Base-by-base conservation (phyloP, 805 yeast species). In the Torulaspora maleeae region DNA sequence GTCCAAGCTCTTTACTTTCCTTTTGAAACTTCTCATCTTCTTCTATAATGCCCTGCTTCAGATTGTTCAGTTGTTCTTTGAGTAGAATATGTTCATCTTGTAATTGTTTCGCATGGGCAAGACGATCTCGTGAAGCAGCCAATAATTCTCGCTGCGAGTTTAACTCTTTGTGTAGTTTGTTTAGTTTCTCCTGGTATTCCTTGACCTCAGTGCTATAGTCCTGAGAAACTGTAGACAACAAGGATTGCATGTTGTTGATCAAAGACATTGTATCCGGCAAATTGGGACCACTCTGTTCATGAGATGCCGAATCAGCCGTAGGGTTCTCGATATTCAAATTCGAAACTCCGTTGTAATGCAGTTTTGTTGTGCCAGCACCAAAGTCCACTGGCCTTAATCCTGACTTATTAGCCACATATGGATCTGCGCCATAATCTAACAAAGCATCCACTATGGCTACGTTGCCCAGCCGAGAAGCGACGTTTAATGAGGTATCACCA, bases 401-500 rank as follows among this genome's bases (percentile, higher is more conserved):
- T 3, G 91, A 84, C 41, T 86, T 83, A 62, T 93, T 93, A 4
- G 87, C 78, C 38, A 87, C 74, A 27, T 74, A 73, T 4, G 86
- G 79, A 60, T 90, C 86, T 1, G 97, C 97, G 29, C 97, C 96
- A 45, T 86, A 84, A 51, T 86, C 90, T 41, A 93, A 65, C 39
- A 93, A 72, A 50, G 84, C 86, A 51, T 85, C 87, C 8, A 85
- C 90, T 45, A 93, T 77, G 36, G 84, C 80, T 38, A 80, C 78
- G 61, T 86, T 85, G 7, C 95, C 95, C 20, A 93, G 78, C 55
- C 95, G 77, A 0, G 97, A 93, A 0, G 95, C 95, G 45, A 93
- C 86, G 60, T 90, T 95, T 49, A 93, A 72, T 38, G 96, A 90
- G 0, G 99, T 93, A 62, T 93, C 96, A 20, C 99, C 99, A 58